Conservation (phyloP, 2,329 filamentous ascomycete genomes). For the Hymenoscyphus infarciens region DNA sequence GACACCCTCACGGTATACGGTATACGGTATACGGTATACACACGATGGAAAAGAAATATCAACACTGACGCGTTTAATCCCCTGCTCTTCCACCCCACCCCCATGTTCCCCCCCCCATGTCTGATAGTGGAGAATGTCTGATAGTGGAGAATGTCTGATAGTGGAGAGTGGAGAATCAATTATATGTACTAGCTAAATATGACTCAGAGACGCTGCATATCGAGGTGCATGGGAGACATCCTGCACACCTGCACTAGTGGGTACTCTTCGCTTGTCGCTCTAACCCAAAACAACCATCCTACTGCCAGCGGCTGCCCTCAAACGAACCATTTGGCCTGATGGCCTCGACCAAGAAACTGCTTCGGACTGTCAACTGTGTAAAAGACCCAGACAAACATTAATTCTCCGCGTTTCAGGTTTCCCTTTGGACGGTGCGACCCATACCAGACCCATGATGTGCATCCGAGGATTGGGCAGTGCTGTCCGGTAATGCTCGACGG, state of each 20-base stretch:
- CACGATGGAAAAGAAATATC: neutral
- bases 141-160: conserved; percentile 1
- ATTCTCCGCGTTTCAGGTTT: conserved; percentile 33
- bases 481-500: conserved; percentile 14
- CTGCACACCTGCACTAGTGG: too few species aligned
- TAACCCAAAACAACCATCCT: conserved; percentile 19
- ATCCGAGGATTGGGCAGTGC: conserved; percentile 30
- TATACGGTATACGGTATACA: too few species aligned
- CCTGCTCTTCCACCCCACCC: conserved; percentile 12
- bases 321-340: conserved; percentile 32
- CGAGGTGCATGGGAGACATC: conserved; percentile 15
- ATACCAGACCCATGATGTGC: conserved; percentile 25
- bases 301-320: conserved; percentile 30
- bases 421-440: conserved; percentile 22
- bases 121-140: too few species aligned
- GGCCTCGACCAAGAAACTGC: conserved; percentile 36
- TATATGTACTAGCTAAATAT: conserved; percentile 30
- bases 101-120: conserved; percentile 9
- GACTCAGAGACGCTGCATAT: conserved; percentile 35
- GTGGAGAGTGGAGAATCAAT: conserved; percentile 4
- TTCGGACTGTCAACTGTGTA: conserved; percentile 18
- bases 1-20: neutral
- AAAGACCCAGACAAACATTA: conserved; percentile 15
- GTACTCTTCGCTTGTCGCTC: neutral
- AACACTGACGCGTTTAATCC: conserved; percentile 1